Percentiles rank a stretch among this genome's conserved stretches.
Evolutionary conservation across 495 filamentous ascomycete genomes (phyloP).

Genomic region (Penicillium mononematosum): DNA sequence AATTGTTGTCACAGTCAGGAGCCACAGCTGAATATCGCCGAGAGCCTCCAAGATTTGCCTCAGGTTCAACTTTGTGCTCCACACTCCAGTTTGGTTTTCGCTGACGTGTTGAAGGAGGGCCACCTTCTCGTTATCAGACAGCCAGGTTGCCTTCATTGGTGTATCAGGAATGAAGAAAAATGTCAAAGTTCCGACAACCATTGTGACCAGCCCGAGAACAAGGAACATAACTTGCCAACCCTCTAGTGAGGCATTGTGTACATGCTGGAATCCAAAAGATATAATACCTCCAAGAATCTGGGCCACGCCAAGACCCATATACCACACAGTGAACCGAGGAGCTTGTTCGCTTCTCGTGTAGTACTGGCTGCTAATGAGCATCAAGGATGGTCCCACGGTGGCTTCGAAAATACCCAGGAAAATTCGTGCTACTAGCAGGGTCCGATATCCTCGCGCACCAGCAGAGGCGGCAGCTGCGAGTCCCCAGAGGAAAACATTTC

Average conservation of each 20-base stretch:
- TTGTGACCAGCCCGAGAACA: conserved; percentile 58
- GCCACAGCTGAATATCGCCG: conserved; percentile 37
- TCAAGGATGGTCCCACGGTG: conserved; percentile 57
- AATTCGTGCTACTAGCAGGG: conserved; percentile 41
- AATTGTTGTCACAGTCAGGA: conserved; percentile 38
- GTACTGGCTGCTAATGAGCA: conserved; percentile 51
- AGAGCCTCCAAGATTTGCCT: conserved; percentile 36
- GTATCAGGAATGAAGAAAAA: conserved; percentile 59
- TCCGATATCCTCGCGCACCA: conserved; percentile 19
- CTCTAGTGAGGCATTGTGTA: conserved; percentile 32
- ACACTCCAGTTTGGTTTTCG: conserved; percentile 59
- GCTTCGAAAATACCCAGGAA: conserved; percentile 69
- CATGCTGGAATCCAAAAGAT: conserved; percentile 53
- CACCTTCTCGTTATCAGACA: conserved; percentile 54
- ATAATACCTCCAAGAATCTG: conserved; percentile 62
- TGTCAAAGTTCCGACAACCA: conserved; percentile 49
- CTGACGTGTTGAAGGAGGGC: conserved; percentile 40
- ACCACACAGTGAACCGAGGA: conserved; percentile 62
- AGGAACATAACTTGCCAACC: conserved; percentile 68
- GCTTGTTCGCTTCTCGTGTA: conserved; percentile 65
- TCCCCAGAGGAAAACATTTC: conserved; percentile 52
- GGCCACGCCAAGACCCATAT: conserved; percentile 58
- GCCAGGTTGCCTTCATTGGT: conserved; percentile 55
- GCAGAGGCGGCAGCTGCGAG: conserved; percentile 32
- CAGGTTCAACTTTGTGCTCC: conserved; percentile 42